Evolutionary conservation across 1,139 yeast genomes (phyloP).

Genomic region (Suhomyces terraborum): DNA sequence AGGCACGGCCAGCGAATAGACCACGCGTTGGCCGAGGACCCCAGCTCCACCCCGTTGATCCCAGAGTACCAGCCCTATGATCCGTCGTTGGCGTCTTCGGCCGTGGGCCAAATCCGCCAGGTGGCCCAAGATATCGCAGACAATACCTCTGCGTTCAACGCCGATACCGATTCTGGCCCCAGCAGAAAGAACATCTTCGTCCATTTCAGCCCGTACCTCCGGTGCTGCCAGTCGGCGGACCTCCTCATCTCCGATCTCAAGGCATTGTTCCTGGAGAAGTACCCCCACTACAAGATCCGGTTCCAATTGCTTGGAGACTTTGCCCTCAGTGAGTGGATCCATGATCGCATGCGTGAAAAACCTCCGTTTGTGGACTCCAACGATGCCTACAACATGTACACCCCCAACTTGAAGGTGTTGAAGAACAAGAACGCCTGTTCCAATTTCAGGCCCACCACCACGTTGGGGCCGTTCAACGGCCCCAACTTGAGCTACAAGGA

Average conservation of each 20-base stretch:
- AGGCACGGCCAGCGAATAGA: slow-evolving; percentile 51
- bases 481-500: slow-evolving; percentile 45
- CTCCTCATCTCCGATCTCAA: slow-evolving; percentile 36
- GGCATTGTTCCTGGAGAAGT: slow-evolving; percentile 24
- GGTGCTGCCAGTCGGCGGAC: slow-evolving; percentile 52
- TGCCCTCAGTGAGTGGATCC: slow-evolving; percentile 53
- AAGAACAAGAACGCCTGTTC: slow-evolving; percentile 40
- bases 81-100: slow-evolving; percentile 40
- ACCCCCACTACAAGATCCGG: slow-evolving; percentile 38
- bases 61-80: slow-evolving; percentile 40
- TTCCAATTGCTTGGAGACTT: slow-evolving; percentile 49
- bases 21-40: slow-evolving; percentile 34
- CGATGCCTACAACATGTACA: slow-evolving; percentile 52
- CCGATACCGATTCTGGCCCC: slow-evolving; percentile 14
- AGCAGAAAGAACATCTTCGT: slow-evolving; percentile 41
- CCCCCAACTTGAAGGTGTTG: slow-evolving; percentile 44
- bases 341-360: slow-evolving; percentile 46
- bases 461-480: slow-evolving; percentile 51
- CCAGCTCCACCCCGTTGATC: slow-evolving; percentile 30
- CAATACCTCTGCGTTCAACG: slow-evolving; percentile 30
- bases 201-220: slow-evolving; percentile 48
- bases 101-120: slow-evolving; percentile 32
- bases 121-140: slow-evolving; percentile 34
- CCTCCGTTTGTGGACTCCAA: slow-evolving; percentile 49
- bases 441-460: slow-evolving; percentile 49